A percentile compares a stretch with the other conserved stretches of the same genome.
Evolutionary conservation across 768 basidiomycete species (phyloP).

Genomic region (Mrakia frigida): DNA sequence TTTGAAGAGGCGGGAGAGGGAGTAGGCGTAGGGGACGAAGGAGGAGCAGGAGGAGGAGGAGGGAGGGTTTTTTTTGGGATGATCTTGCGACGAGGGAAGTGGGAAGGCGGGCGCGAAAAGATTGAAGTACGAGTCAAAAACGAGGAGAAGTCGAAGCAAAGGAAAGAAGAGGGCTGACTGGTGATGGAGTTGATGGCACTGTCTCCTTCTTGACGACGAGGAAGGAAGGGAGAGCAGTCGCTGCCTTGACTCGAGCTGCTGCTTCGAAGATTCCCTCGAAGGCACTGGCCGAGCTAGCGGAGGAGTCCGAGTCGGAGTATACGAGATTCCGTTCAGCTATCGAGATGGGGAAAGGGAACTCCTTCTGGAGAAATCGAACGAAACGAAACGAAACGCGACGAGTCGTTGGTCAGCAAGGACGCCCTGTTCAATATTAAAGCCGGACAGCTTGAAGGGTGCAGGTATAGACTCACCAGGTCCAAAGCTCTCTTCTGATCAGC

Average conservation of each 20-base stretch:
- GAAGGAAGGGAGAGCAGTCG: background rate
- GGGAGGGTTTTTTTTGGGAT: no score
- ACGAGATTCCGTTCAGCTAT: background rate
- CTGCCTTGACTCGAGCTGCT: background rate
- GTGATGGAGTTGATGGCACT: background rate
- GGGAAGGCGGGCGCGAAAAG: background rate
- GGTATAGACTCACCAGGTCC: background rate
- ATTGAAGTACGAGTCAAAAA: background rate
- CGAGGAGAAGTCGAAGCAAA: background rate
- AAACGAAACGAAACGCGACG: background rate
- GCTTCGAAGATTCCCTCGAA: background rate
- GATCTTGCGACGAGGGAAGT: no score
- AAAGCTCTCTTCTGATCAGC: background rate
- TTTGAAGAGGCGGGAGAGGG: no score
- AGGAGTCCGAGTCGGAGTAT: background rate
- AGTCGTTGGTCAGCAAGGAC: background rate
- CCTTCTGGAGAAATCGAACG: background rate
- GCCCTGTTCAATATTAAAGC: no score
- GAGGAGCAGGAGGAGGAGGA: no score
- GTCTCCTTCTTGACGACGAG: no score
- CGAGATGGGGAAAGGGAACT: background rate
- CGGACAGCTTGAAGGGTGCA: no score
- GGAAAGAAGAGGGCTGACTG: background rate
- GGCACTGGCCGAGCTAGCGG: background rate
- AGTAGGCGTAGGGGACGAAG: no score